phyloP scores from a whole-genome alignment of 2,329 filamentous ascomycete genomes.

The Colletotrichum orchidophilum region DNA sequence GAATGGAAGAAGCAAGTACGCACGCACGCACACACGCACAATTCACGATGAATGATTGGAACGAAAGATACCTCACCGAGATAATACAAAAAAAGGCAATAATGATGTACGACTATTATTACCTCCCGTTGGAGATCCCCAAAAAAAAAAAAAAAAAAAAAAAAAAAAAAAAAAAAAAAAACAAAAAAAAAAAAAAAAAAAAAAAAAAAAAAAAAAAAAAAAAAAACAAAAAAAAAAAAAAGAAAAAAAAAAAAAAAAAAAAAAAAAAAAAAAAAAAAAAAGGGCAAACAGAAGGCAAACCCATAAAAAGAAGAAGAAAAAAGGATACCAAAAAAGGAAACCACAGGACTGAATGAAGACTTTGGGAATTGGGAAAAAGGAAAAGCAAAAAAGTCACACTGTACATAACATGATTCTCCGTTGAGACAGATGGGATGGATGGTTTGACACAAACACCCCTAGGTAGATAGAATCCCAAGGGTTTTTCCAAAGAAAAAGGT shows the following conservation, averaged over 20 bases:
- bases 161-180: background rate
- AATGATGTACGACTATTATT: conserved; percentile 24
- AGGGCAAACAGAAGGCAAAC: no score
- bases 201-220: background rate
- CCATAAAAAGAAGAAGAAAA: background rate
- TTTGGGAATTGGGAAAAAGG: background rate
- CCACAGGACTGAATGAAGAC: background rate
- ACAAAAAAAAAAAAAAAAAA: background rate
- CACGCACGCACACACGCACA: background rate
- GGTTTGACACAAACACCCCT: no score
- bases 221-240: background rate
- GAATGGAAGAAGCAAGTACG: background rate
- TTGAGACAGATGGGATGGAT: background rate
- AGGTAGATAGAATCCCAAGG: no score
- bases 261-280: background rate
- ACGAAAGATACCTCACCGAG: conserved; percentile 1
- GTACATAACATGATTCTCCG: background rate
- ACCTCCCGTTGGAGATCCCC: background rate
- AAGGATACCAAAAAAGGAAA: background rate
- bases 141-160: background rate
- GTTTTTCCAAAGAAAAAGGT: no score
- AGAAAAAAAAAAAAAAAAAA: background rate
- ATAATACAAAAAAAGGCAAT: background rate
- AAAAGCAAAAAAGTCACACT: background rate
- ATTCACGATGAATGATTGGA: conserved; percentile 1